These are phyloP conservation scores for Eucalyptus victrix DNA, from an alignment of 345 rosid species.

Conservation along the genomic window DNA sequence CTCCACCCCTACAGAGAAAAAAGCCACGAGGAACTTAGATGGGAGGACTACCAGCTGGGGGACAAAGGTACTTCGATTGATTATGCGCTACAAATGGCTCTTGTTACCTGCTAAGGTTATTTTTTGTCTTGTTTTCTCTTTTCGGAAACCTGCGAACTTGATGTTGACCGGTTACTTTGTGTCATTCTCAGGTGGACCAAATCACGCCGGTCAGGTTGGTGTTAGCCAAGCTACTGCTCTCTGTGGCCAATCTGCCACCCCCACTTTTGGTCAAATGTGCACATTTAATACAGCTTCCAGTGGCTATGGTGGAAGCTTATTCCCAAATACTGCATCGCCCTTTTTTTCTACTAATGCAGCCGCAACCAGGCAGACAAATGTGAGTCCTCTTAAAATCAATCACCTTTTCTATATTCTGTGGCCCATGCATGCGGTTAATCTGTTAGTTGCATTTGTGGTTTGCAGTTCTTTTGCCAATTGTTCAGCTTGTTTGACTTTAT, in stretches of 20 bases:
- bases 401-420: background rate
- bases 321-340: slow-evolving; percentile 33
- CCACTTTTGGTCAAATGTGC: slow-evolving; percentile 25
- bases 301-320: slow-evolving; percentile 17
- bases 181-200: slow-evolving; percentile 61
- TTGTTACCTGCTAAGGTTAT: background rate
- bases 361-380: slow-evolving; percentile 37
- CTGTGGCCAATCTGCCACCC: background rate
- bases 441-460: background rate
- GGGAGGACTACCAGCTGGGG: slow-evolving; percentile 94
- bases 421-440: background rate
- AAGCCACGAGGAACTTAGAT: slow-evolving; percentile 81
- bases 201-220: slow-evolving; percentile 40
- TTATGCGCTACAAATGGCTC: background rate
- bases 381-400: slow-evolving; percentile 6
- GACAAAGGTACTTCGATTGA: slow-evolving; percentile 52
- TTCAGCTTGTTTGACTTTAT: background rate
- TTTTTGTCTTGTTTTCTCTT: background rate
- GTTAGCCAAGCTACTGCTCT: slow-evolving; percentile 9
- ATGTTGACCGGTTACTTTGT: slow-evolving; percentile 11
- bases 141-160: background rate
- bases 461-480: background rate
- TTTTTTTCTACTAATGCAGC: slow-evolving; percentile 23
- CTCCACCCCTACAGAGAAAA: slow-evolving; percentile 59
- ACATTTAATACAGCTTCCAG: slow-evolving; percentile 23